These are phyloP conservation scores for Acacia confusa DNA, from an alignment of 306 rosid genomes.

Conservation along the genomic window DNA sequence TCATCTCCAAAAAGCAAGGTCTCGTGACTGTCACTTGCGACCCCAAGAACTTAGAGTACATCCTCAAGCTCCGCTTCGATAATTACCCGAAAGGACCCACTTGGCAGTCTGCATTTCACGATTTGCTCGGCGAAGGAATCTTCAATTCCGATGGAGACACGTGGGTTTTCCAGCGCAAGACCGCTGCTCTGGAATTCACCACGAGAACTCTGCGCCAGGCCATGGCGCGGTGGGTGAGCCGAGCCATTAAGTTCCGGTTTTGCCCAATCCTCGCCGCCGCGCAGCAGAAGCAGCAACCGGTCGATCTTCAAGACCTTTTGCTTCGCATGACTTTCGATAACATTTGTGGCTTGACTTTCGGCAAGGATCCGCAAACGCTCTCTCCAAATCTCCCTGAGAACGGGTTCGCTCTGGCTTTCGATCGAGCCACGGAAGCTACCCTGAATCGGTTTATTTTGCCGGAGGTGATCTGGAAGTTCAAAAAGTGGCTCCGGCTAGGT, in stretches of 20 bases:
- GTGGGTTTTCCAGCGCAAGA: slow-evolving; percentile 89
- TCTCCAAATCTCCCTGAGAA: slow-evolving; percentile 43
- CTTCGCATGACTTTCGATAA: slow-evolving; percentile 91
- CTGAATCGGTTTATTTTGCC: slow-evolving; percentile 47
- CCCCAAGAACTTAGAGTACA: slow-evolving; percentile 82
- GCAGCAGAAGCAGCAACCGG: slow-evolving; percentile 36
- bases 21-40: slow-evolving; percentile 94
- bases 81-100: slow-evolving; percentile 92
- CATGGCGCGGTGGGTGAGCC: slow-evolving; percentile 95
- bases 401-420: slow-evolving; percentile 41
- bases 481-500: slow-evolving; percentile 46
- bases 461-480: slow-evolving; percentile 38
- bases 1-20: slow-evolving; percentile 64
- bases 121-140: slow-evolving; percentile 80
- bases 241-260: slow-evolving; percentile 70
- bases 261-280: slow-evolving; percentile 66
- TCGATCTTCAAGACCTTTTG: slow-evolving; percentile 82
- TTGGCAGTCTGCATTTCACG: slow-evolving; percentile 86
- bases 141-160: slow-evolving; percentile 90
- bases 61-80: slow-evolving; percentile 76
- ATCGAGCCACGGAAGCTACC: slow-evolving; percentile 49
- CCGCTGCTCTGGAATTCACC: slow-evolving; percentile 90
- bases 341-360: slow-evolving; percentile 89
- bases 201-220: slow-evolving; percentile 91
- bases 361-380: slow-evolving; percentile 72